Percentiles rank a stretch among this genome's conserved stretches.
Conservation (phyloP, 768 basidiomycete species). For the Boletus rex-veris region DNA sequence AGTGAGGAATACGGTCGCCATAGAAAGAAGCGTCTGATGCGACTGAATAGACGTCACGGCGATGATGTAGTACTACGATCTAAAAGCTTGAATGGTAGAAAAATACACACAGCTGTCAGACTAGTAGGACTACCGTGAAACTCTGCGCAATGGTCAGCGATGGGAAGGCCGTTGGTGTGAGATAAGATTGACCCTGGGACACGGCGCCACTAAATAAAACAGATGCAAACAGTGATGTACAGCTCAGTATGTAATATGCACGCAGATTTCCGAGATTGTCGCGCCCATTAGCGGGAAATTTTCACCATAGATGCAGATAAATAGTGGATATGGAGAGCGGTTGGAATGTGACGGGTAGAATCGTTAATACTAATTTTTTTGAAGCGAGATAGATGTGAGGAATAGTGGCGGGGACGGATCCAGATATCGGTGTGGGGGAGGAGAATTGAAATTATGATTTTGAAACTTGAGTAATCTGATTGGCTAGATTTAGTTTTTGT, state of each 20-base stretch:
- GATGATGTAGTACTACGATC: neutral
- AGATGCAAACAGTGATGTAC: constrained; percentile 16
- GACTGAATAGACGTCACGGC: neutral
- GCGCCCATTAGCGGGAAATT: constrained; percentile 30
- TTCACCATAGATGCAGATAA: constrained; percentile 19
- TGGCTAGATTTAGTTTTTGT: constrained; percentile 31
- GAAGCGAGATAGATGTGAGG: neutral
- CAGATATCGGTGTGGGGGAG: constrained; percentile 2
- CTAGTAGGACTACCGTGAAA: neutral
- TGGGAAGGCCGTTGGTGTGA: constrained; percentile 21
- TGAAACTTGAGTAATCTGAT: constrained; percentile 34
- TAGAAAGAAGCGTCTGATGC: neutral
- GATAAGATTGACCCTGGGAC: constrained; percentile 33
- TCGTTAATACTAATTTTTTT: constrained; percentile 6
- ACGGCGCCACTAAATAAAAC: constrained; percentile 26
- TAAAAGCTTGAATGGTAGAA: constrained; percentile 16
- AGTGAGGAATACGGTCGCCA: neutral
- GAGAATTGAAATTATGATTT: constrained; percentile 22
- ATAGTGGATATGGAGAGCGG: constrained; percentile 1
- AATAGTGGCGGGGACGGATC: neutral
- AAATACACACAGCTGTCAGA: neutral
- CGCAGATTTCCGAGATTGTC: constrained; percentile 28
- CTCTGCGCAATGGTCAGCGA: neutral
- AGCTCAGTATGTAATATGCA: constrained; percentile 26
- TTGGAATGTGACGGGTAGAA: neutral